Evolutionary conservation across 1,284 basidiomycete species (phyloP), one percentile per base, ranked within the genome.

Genomic region (Rhodotorula sp.): DNA sequence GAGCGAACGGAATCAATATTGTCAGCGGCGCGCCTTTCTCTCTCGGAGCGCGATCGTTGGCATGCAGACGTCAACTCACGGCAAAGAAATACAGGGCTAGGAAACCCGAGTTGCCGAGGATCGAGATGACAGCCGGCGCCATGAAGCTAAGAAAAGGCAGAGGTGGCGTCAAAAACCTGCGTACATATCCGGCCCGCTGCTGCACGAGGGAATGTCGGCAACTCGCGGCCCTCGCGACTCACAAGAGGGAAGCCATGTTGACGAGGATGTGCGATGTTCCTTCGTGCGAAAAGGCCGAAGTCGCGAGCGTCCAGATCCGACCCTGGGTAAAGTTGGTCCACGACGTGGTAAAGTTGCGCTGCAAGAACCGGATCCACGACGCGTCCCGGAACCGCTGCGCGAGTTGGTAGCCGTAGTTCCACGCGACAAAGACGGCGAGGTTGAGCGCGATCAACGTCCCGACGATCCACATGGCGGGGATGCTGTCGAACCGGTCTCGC

Each of bases 71-170:
- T 0, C 16, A 10, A 39, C 67, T 12, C 20, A 70, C 73, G n/a
- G 74, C 70, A 48, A 73, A 69, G 39, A 75, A 51, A 63, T 75
- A 75, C 14, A 75, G 68, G 3, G 64, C 47, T 0, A 75, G 48
- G 67, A 75, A 75, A 14, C 69, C 74, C 10, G 54, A 26, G 63
- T 75, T 75, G 15, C 74, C 74, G 39, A 75, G 69, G 26, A 75
- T 63, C 3, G 65, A n/a, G 5, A 73, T 62, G 16, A 67, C 67
- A 3, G 71, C 67, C 10, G 66, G 69, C 2, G 67, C 74, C 58
- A 75, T 66, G 56, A 75, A 75, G 63, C 63, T 64, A 46, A 26
- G 15, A 18, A 18, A 10, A 10, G 10, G 21, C 1, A 23, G 52
- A n/a, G 14, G 21, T n/a, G 52, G 21, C 16, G 20, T 57, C 39